These are phyloP conservation scores for Drechslerella stenobrocha DNA, from an alignment of 2,329 filamentous ascomycete species.

Conservation along the genomic window DNA sequence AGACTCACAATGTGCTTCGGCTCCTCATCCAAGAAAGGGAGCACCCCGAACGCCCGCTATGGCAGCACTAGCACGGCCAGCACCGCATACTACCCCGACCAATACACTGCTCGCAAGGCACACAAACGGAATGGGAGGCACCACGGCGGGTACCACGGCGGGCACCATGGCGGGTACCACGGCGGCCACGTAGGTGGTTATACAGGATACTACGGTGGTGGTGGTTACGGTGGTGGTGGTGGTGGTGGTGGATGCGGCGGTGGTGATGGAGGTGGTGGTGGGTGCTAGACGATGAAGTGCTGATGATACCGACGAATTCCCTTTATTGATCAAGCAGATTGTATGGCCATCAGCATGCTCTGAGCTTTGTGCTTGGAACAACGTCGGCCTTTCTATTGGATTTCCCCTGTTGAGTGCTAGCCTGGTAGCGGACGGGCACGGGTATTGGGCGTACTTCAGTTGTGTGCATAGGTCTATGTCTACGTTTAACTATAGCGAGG, in stretches of 20 bases:
- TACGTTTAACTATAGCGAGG: too few species aligned
- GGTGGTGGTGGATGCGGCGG: not conserved
- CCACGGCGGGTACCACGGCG: slow-evolving; percentile 8
- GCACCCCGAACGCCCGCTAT: slow-evolving; percentile 36
- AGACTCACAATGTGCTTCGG: slow-evolving; percentile 39
- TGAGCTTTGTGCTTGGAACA: too few species aligned
- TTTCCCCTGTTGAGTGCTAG: too few species aligned
- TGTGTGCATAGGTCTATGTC: too few species aligned
- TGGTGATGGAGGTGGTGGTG: slow-evolving; percentile 4
- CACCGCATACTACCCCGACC: too few species aligned
- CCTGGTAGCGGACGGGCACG: too few species aligned
- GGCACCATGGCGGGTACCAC: not conserved
- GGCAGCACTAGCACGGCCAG: slow-evolving; percentile 22
- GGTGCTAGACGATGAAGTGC: not conserved
- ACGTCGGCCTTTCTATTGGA: too few species aligned
- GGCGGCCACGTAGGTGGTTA: not conserved
- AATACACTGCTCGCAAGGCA: slow-evolving; percentile 17
- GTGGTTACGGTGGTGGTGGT: slow-evolving; percentile 3
- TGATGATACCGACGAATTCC: not conserved
- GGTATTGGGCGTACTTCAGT: too few species aligned
- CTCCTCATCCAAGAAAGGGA: slow-evolving; percentile 15
- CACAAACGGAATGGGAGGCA: slow-evolving; percentile 24
- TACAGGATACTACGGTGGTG: not conserved
- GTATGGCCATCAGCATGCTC: too few species aligned
- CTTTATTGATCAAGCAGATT: not conserved